Evolutionary conservation across 1,139 yeast species (phyloP).

Genomic region (Suhomyces taliae): DNA sequence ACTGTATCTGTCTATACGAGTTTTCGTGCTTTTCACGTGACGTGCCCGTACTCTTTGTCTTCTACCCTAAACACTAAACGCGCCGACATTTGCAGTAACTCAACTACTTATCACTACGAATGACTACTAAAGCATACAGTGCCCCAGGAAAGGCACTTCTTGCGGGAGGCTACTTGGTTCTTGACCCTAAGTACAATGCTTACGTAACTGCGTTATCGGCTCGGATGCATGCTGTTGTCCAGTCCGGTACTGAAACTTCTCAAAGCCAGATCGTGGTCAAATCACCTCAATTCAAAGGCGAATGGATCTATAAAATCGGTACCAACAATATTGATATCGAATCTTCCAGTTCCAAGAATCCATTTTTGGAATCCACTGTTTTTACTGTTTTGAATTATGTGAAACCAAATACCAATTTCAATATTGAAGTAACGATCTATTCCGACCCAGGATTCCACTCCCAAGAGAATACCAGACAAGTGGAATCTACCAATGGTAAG

Average conservation of each 20-base stretch:
- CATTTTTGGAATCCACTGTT: conserved; percentile 72
- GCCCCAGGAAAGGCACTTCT: conserved; percentile 95
- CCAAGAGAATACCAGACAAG: conserved; percentile 47
- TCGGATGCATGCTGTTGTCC: conserved; percentile 78
- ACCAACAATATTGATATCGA: conserved; percentile 6
- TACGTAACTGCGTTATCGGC: conserved; percentile 88
- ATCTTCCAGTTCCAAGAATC: conserved; percentile 44
- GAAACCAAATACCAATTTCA: conserved; percentile 26
- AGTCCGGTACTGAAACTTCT: conserved; percentile 7
- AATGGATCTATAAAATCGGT: conserved; percentile 57
- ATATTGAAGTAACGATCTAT: conserved; percentile 59
- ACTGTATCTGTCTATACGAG: too few species aligned
- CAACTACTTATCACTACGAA: neutral
- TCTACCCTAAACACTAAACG: neutral
- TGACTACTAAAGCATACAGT: conserved; percentile 49
- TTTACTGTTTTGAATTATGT: conserved; percentile 55
- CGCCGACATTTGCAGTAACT: neutral
- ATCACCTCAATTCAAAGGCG: conserved; percentile 84
- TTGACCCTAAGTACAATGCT: conserved; percentile 72
- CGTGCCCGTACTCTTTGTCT: neutral
- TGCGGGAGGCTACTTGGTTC: conserved; percentile 92
- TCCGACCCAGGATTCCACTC: conserved; percentile 94
- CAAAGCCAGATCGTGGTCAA: conserved; percentile 40
- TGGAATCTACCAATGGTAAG: conserved; percentile 31
- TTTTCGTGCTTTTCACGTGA: neutral